phyloP scores from a whole-genome alignment of 2,329 filamentous ascomycete species.

The Cadophora sp. region DNA sequence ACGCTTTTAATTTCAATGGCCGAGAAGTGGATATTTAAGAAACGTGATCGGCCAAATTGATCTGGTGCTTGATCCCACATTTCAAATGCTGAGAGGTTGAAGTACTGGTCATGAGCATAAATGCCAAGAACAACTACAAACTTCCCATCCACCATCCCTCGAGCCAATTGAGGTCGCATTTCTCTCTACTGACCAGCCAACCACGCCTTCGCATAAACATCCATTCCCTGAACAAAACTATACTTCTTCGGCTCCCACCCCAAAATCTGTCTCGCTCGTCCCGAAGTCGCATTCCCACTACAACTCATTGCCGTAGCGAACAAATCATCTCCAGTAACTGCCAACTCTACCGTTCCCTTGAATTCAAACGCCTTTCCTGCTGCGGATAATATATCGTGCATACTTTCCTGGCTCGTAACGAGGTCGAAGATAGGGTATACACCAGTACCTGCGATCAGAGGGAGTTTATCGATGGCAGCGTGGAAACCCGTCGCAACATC shows the following conservation, averaged over 20 bases:
- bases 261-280: constrained; percentile 44
- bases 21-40: too few relatives aligned
- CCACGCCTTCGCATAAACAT: constrained; percentile 34
- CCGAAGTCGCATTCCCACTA: constrained; percentile 37
- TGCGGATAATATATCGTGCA: constrained; percentile 43
- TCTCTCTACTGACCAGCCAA: background rate
- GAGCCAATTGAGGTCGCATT: background rate
- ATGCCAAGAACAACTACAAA: background rate
- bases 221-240: constrained; percentile 33
- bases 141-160: background rate
- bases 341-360: constrained; percentile 41
- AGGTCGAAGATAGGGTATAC: constrained; percentile 50
- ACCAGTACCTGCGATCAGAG: constrained; percentile 39
- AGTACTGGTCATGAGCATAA: too few relatives aligned
- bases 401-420: constrained; percentile 44
- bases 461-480: constrained; percentile 46
- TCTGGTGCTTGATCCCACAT: too few relatives aligned
- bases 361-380: constrained; percentile 40
- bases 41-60: too few relatives aligned
- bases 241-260: constrained; percentile 47
- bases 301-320: constrained; percentile 41
- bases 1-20: too few relatives aligned
- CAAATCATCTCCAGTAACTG: constrained; percentile 37
- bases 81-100: too few relatives aligned
- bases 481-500: constrained; percentile 47